Evolutionary conservation across 352 stramenopile genomes (phyloP).

Genomic region (Phytophthora meadii): DNA sequence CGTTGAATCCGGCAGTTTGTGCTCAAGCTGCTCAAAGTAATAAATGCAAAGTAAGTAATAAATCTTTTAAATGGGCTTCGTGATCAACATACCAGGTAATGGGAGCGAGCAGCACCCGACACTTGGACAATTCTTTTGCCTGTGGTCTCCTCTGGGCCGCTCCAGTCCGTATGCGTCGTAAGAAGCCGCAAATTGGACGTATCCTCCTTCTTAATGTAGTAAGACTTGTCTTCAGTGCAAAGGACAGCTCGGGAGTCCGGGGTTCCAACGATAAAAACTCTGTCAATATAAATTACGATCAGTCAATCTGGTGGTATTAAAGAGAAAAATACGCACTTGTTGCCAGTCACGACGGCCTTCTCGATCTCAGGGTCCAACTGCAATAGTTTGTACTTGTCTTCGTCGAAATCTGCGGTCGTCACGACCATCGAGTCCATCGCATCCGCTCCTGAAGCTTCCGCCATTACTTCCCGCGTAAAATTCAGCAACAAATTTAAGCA

Average conservation of each 20-base stretch:
- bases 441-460: slow-evolving; percentile 16
- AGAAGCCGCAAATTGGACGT: slow-evolving; percentile 84
- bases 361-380: slow-evolving; percentile 77
- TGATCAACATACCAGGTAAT: slow-evolving; percentile 61
- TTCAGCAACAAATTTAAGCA: no score
- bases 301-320: slow-evolving; percentile 7
- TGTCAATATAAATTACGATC: slow-evolving; percentile 13
- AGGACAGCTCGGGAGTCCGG: slow-evolving; percentile 66
- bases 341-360: slow-evolving; percentile 51
- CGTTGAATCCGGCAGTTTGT: slow-evolving; percentile 61
- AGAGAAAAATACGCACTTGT: slow-evolving; percentile 37
- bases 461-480: no score
- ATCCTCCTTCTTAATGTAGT: slow-evolving; percentile 80
- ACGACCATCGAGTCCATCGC: slow-evolving; percentile 49
- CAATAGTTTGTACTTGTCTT: slow-evolving; percentile 64
- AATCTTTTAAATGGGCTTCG: no score
- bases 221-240: slow-evolving; percentile 75
- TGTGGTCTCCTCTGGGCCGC: slow-evolving; percentile 25
- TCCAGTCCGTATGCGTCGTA: slow-evolving; percentile 67
- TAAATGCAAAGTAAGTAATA: background rate
- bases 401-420: slow-evolving; percentile 57
- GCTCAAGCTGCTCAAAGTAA: slow-evolving; percentile 54
- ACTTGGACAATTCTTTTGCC: slow-evolving; percentile 50
- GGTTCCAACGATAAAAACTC: slow-evolving; percentile 73
- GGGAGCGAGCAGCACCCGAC: slow-evolving; percentile 60